Conservation (phyloP, 2,329 filamentous ascomycete species). For the Trichoderma koningii region DNA sequence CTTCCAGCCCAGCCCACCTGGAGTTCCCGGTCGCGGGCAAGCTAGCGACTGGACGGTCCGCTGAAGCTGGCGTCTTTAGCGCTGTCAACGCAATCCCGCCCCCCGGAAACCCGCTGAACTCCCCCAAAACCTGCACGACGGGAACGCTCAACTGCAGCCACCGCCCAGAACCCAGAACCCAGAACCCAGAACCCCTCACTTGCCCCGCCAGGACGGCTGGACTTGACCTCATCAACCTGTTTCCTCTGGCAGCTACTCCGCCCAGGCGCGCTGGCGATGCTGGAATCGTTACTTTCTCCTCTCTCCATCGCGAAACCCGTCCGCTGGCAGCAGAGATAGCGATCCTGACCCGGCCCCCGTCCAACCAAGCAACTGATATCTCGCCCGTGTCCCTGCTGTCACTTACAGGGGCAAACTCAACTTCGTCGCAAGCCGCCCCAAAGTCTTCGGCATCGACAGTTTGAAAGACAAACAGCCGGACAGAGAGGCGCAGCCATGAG, state of each 20-base stretch:
- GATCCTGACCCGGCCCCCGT: not conserved
- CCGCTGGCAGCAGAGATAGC: conserved; percentile 6
- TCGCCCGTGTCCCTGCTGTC: conserved; percentile 3
- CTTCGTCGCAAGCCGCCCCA: not conserved
- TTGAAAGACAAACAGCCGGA: not conserved
- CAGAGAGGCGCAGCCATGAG: not conserved
- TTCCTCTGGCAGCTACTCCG: not conserved
- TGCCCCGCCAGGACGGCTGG: conserved; percentile 23
- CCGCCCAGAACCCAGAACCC: not conserved
- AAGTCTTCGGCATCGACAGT: not conserved
- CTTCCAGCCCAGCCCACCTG: too few relatives aligned
- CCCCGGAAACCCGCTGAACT: not conserved
- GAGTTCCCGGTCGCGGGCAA: too few relatives aligned
- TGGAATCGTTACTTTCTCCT: not conserved
- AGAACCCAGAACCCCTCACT: conserved; percentile 17
- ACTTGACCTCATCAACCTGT: conserved; percentile 22
- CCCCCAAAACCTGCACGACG: not conserved
- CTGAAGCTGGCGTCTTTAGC: conserved; percentile 8
- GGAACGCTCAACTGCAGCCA: not conserved
- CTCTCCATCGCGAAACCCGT: not conserved
- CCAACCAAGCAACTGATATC: conserved; percentile 13
- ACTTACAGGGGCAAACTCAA: not conserved
- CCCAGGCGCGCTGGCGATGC: not conserved
- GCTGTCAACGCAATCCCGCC: conserved; percentile 5
- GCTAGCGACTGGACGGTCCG: conserved; percentile 8